Percentiles rank a stretch among this genome's conserved stretches.
Conservation (phyloP, 192 early-diverging fungal species). For the Coemansia sp. region DNA sequence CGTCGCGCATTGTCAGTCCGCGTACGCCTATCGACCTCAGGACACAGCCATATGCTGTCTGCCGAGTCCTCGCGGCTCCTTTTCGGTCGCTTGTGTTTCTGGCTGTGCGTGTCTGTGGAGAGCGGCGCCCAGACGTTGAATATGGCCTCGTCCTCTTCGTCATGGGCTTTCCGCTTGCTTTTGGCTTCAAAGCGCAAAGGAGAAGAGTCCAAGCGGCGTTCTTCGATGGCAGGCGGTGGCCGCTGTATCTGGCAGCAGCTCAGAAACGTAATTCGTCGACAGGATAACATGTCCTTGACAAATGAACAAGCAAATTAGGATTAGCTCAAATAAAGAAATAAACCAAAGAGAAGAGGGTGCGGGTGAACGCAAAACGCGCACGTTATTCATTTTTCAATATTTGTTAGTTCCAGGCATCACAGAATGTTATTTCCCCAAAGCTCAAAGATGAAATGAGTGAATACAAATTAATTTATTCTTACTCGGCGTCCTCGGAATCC, state of each 20-base stretch:
- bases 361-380: too few species aligned
- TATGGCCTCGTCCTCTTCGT: slow-evolving; percentile 6
- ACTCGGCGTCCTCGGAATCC: slow-evolving; percentile 26
- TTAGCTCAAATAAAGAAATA: too few species aligned
- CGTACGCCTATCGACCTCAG: slow-evolving; percentile 20
- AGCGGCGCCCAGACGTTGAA: slow-evolving; percentile 27
- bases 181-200: not conserved
- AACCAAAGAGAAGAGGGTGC: too few species aligned
- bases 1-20: slow-evolving; percentile 11
- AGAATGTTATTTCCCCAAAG: not conserved
- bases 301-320: too few species aligned
- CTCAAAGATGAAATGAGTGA: not conserved
- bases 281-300: slow-evolving; percentile 4
- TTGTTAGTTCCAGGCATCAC: slow-evolving; percentile 18
- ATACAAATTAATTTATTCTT: not conserved
- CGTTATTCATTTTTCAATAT: too few species aligned
- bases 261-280: slow-evolving; percentile 21
- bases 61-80: not conserved
- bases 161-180: not conserved
- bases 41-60: slow-evolving; percentile 32
- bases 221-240: slow-evolving; percentile 2
- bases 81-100: not conserved
- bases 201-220: not conserved
- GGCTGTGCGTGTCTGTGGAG: slow-evolving; percentile 1
- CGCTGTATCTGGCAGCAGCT: slow-evolving; percentile 30